Percentiles rank a stretch among this genome's conserved stretches.
phyloP scores from a whole-genome alignment of 2,329 filamentous ascomycete genomes.

The Neoarthrinium moseri region DNA sequence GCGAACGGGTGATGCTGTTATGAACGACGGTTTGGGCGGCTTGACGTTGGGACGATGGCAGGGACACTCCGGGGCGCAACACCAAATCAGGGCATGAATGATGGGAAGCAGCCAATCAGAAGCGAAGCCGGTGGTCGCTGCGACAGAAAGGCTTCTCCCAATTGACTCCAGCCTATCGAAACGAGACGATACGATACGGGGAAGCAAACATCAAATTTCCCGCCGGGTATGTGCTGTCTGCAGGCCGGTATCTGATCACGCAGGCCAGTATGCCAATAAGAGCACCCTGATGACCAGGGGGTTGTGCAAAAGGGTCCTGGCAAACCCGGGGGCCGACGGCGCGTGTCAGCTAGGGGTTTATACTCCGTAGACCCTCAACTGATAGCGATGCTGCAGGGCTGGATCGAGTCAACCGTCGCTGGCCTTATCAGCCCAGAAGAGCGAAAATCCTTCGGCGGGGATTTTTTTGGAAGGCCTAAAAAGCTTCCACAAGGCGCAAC shows the following conservation, averaged over 20 bases:
- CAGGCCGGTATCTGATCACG: constrained; percentile 5
- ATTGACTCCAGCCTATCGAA: constrained; percentile 13
- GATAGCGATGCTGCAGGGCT: constrained; percentile 5
- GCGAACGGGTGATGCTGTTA: constrained; percentile 6
- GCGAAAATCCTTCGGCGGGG: constrained; percentile 4
- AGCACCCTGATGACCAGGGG: neutral
- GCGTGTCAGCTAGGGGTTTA: constrained; percentile 1
- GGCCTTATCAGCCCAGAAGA: constrained; percentile 4
- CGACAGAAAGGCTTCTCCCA: constrained; percentile 10
- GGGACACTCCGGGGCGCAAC: constrained; percentile 8
- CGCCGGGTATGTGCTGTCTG: constrained; percentile 10
- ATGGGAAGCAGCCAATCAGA: constrained; percentile 9
- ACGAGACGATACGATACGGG: constrained; percentile 4
- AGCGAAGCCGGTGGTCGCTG: constrained; percentile 7
- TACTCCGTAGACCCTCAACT: neutral
- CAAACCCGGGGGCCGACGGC: neutral
- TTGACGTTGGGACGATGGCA: constrained; percentile 2
- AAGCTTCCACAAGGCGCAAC: neutral
- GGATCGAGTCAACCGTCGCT: neutral
- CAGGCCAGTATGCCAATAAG: constrained; percentile 5
- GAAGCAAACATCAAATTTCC: constrained; percentile 9
- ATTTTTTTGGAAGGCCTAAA: neutral
- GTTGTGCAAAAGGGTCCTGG: constrained; percentile 1
- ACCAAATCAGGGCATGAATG: constrained; percentile 12
- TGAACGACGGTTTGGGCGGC: constrained; percentile 3